Evolutionary conservation across 208 protist species (phyloP), one percentile per base, ranked within the genome.

Genomic region (Acanthamoeba rhysodes): DNA sequence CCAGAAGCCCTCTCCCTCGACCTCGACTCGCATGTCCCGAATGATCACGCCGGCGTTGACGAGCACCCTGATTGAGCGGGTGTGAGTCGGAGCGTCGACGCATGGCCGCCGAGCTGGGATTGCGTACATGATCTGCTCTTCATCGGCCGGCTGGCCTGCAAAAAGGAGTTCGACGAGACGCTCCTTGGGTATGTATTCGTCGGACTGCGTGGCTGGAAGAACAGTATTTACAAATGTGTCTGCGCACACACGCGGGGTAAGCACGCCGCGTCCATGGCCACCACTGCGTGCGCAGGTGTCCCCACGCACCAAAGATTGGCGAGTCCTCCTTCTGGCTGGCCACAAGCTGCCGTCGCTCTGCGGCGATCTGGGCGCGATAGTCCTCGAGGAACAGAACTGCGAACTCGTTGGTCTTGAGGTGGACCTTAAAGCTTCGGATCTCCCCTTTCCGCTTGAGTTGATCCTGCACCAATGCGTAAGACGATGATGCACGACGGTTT

Each of bases 151-250:
- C 32, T 76, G 62, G 41, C 41, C 87, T 24, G 62, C 59, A 53
- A 93, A 93, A 8, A 93, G 87, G 20, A 93, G 64, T 20, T 93
- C 64, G 37, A 50, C 45, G 12, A 93, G 87, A 50, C 64, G 62
- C 34, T 68, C 87, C 64, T 93, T 93, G 27, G 62, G 55, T 22
- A 93, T 74, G 87, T 76, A 57, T 59, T 93, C 87, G 22, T 93
- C 80, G 4, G 80, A 32, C 4, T 41, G 50, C 12, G 80, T 88
- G 22, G 80, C 80, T 8, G 80, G 80, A 14, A 88, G 80, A 7
- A 88, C 80, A 24, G 80, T 88, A 27, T 88, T 64, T 32, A 88
- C 50, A 88, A 88, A 88, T 27, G 24, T 37, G 27, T 88, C 80
- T 88, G 80, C 37, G 20, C 66, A 72, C 66, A 72, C 24, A 9